Base-by-base conservation (phyloP, 345 rosid genomes). In the Citrus reticulata region DNA sequence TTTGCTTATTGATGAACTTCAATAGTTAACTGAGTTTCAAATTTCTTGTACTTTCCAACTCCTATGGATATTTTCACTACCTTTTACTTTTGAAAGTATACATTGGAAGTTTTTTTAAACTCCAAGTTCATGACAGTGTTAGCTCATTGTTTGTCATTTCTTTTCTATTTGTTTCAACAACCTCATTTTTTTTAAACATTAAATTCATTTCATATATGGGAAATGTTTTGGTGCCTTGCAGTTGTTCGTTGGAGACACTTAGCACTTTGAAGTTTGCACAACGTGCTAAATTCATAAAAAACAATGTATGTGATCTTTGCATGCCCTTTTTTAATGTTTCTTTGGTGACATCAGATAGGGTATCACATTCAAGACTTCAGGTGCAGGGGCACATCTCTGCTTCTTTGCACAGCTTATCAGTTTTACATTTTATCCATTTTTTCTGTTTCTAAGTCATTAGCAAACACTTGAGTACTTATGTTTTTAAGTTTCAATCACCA, bases 251-350 rank as follows among this genome's bases (percentile, higher is more conserved):
- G 88, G 99, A 96, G 92, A 96, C 99, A 32, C 68, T 94, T 74
- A 93, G 98, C 88, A 96, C 99, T 74, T 86, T 96, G 87, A 96
- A 96, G 93, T 96, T 96, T 85, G 99, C 98, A 35, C 98, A 96
- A 86, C 95, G 99, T 74, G 99, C 99, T 70, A 96, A 96, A 80
- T 93, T 93, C 84, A 94, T 96, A 24, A 94, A 92, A 88, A 96
- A 96, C 84, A 96, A 96, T 80, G 99, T 94, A 93, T 49, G 90
- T 83, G 61, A 76, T 16, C 34, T 70, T 60, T 20, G 27, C 57
- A 77, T 32, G 20, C 55, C 19, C 57, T 76, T 40, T 73, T 40
- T 60, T 27, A 3, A 17, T 75, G 25, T 46, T 49, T 30, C 3
- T 63, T 46, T 63, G 61, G 59, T 63, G 64, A 19, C 2, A 24